Base-by-base conservation (phyloP, 306 rosid species). In the Medicago lupulina region DNA sequence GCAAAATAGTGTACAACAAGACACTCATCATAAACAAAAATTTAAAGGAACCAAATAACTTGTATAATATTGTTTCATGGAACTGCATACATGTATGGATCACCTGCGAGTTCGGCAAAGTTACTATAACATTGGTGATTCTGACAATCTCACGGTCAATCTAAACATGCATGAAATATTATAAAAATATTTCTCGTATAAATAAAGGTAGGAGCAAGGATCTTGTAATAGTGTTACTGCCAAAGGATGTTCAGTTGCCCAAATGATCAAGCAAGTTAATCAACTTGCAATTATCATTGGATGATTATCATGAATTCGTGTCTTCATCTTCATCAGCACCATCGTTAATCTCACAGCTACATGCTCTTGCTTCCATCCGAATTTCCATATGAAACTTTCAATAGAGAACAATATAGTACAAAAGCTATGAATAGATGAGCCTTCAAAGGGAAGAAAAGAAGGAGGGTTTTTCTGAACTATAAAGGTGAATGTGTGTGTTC, bases 211-310 rank as follows among this genome's bases (percentile, higher is more conserved):
- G 5, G 55, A 76, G 67, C 61, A 55, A 75, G 57, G 80, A 77
- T 40, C 53, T 58, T 64, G 3, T 36, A 47, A 41, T 41, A 77
- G 50, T 34, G 66, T 21, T 9, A 79, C 72, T 87, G 94, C 97
- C 97, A 91, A 91, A 91, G 94, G 88, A 77, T 84, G 66, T 69
- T 74, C 77, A 73, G 97, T 91, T 89, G 94, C 97, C 97, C 97
- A 80, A 82, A 53, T 75, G 86, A 82, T 79, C 71, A 77, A 80
- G 74, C 90, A 78, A 82, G 85, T 76, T 67, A 55, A 50, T 21
- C 19, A 41, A 80, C 86, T 79, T 80, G 71, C 62, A 80, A 16
- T 77, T 79, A 55, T 78, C 80, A 83, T 57, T 46, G 53, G 76
- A 60, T 75, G 9, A 68, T 68, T 58, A 70, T 21, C 19, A 49